Conservation (phyloP, 495 filamentous ascomycete species). For the Tuber melanosporum region DNA sequence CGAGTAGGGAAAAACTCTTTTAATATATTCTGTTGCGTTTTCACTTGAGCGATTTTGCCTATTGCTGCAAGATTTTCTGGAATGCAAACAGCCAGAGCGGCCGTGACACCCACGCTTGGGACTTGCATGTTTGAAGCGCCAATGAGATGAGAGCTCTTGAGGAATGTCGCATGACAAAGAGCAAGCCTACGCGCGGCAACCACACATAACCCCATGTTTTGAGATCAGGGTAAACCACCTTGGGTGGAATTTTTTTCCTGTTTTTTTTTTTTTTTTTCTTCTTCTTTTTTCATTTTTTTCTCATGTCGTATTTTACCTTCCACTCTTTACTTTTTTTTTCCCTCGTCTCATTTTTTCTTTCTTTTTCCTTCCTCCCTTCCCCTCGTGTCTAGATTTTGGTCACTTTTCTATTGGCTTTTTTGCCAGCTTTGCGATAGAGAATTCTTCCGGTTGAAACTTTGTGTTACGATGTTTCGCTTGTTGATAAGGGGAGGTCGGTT, state of each 20-base stretch:
- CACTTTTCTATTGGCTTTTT: neutral
- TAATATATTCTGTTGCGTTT: constrained; percentile 28
- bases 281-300: constrained; percentile 10
- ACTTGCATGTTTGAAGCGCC: constrained; percentile 20
- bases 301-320: neutral
- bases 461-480: neutral
- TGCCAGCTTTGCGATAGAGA: constrained; percentile 27
- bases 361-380: neutral
- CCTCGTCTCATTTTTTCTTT: neutral
- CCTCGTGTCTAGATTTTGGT: neutral
- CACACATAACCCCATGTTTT: constrained; percentile 17
- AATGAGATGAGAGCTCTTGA: constrained; percentile 17
- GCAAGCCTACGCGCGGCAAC: constrained; percentile 13
- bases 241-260: neutral
- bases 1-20: constrained; percentile 8
- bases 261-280: constrained; percentile 23
- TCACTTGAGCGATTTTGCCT: constrained; percentile 36
- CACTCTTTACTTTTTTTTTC: neutral
- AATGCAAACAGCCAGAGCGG: constrained; percentile 33
- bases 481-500: constrained; percentile 2
- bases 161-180: constrained; percentile 24
- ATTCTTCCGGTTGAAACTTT: constrained; percentile 12
- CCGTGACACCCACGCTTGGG: constrained; percentile 20
- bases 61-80: constrained; percentile 29
- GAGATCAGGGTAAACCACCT: constrained; percentile 27